Base-by-base conservation (phyloP, 192 early-diverging fungal genomes). In the Mortierella alpina region DNA sequence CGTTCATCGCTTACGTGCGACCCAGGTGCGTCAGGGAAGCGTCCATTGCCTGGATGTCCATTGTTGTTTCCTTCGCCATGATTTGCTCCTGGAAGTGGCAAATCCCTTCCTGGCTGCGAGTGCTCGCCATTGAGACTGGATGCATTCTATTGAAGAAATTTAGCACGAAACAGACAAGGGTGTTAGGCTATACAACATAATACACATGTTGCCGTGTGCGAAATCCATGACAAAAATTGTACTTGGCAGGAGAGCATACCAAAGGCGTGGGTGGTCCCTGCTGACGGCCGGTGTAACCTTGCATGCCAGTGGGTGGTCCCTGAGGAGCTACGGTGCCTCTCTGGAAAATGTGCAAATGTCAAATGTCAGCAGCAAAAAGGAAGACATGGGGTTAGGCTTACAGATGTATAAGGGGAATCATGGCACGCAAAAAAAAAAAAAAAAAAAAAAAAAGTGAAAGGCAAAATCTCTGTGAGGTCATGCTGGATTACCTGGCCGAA, bases 221-320 rank as follows among this genome's bases (percentile, higher is more conserved):
- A n/a, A 17, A 31, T 31, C 0, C 0, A 6, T 5, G 12, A 22
- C 17, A 54, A 5, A 10, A 7, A 68, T 14, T n/a, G 57, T 8
- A 17, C 4, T 52, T 13, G 59, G 18, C 18, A 14, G 41, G 14
- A 23, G 44, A 40, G 18, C 53, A 64, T 74, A 74, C 72, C 50
- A 74, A 40, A 31, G 72, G 72, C 6, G 65, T 59, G 53, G 72
- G 72, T 22, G 72, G 72, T 47, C 65, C 72, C 59, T 78, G 75
- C 49, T 71, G 75, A 49, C 75, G 68, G 2, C 75, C 75, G 61
- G 68, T 66, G 57, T 78, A 78, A 17, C 75, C 75, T 50, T 78
- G 75, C 63, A 78, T 78, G 40, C 75, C 75, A 15, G 75, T 78
- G 22, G 75, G 75, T 6, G 75, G 75, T 22, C 75, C 75, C 20